phyloP scores from a whole-genome alignment of 1,284 basidiomycete species.

The Chondrostereum purpureum region DNA sequence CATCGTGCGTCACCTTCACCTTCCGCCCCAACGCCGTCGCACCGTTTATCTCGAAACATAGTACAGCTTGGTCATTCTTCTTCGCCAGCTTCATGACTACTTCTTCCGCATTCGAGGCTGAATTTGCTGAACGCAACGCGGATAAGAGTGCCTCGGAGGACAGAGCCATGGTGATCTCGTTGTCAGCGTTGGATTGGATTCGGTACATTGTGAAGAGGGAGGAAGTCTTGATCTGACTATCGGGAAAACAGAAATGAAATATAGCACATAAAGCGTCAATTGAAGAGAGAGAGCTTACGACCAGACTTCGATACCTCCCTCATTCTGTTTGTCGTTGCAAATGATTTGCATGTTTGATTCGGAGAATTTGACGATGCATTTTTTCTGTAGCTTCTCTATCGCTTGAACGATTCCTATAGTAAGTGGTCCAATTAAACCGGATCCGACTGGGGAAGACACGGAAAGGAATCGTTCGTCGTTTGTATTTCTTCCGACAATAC shows the following conservation, averaged over 20 bases:
- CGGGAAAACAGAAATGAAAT: not conserved
- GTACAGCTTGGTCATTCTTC: conserved; percentile 68
- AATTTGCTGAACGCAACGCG: conserved; percentile 61
- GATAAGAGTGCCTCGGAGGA: conserved; percentile 71
- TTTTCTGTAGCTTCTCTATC: conserved; percentile 78
- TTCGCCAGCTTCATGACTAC: conserved; percentile 81
- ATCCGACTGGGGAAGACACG: no score
- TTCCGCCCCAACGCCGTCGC: conserved; percentile 46
- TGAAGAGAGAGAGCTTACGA: conserved; percentile 52
- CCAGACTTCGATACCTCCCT: conserved; percentile 88
- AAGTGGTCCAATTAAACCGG: no score
- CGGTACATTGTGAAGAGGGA: conserved; percentile 78
- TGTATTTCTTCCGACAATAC: no score
- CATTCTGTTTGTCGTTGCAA: conserved; percentile 71
- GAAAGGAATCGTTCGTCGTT: no score
- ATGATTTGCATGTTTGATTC: conserved; percentile 78
- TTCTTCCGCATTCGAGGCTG: conserved; percentile 51
- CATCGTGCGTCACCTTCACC: conserved; percentile 64
- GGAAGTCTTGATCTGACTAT: conserved; percentile 56
- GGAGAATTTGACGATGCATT: conserved; percentile 76
- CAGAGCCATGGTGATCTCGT: conserved; percentile 74
- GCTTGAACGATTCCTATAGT: conserved; percentile 63
- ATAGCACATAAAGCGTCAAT: not conserved
- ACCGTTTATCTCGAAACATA: conserved; percentile 67
- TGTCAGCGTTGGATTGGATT: conserved; percentile 82